Conservation (phyloP, 805 yeast genomes). For the Priceomyces carsonii region DNA sequence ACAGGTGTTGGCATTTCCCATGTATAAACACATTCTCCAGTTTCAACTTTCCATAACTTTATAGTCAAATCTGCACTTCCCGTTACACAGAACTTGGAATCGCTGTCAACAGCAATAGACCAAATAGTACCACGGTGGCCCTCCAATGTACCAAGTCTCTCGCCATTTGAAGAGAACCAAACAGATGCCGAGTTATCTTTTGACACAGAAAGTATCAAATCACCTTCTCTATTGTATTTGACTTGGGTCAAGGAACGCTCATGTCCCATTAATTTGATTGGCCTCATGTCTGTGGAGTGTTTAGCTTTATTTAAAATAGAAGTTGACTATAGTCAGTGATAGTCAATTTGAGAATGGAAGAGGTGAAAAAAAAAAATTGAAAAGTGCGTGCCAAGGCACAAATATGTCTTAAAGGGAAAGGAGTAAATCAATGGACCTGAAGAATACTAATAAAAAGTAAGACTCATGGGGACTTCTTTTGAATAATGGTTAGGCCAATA, state of each 20-base stretch:
- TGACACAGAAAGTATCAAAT: constrained; percentile 85
- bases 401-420: too few species aligned
- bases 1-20: constrained; percentile 85
- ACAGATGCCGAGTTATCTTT: constrained; percentile 88
- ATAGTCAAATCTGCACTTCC: constrained; percentile 89
- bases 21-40: constrained; percentile 72
- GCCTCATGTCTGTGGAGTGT: too few species aligned
- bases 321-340: too few species aligned
- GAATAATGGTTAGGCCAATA: too few species aligned
- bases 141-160: constrained; percentile 87
- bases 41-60: constrained; percentile 79
- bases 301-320: too few species aligned
- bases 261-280: constrained; percentile 80
- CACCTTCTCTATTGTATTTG: constrained; percentile 94
- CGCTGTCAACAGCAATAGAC: constrained; percentile 83
- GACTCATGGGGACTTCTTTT: too few species aligned
- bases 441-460: too few species aligned
- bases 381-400: too few species aligned
- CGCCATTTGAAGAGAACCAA: constrained; percentile 96
- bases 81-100: constrained; percentile 71
- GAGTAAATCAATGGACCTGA: too few species aligned
- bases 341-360: too few species aligned
- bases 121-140: constrained; percentile 91
- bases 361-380: too few species aligned
- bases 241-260: constrained; percentile 98